phyloP scores from a whole-genome alignment of 148 eudicot genomes.

The Spergularia bocconei region DNA sequence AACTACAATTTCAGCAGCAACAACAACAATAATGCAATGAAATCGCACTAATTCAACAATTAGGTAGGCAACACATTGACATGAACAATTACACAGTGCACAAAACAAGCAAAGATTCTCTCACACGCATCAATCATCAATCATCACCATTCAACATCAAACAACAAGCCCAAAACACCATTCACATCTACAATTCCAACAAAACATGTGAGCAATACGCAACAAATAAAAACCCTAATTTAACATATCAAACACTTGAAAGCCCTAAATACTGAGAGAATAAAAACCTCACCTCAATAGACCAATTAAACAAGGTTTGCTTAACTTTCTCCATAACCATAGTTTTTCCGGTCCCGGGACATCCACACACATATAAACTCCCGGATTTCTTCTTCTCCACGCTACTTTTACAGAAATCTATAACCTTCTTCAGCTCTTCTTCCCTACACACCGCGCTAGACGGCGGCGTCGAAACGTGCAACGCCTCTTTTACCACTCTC shows the following conservation, averaged over 20 bases:
- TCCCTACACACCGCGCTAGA: constrained; percentile 62
- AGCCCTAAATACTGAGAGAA: too few relatives aligned
- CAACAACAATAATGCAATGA: too few relatives aligned
- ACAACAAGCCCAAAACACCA: neutral
- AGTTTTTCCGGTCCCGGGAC: constrained; percentile 90
- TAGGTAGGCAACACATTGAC: too few relatives aligned
- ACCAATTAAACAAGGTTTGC: constrained; percentile 52
- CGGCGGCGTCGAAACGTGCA: constrained; percentile 74
- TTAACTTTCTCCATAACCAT: constrained; percentile 80
- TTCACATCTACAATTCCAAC: neutral
- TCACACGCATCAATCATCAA: too few relatives aligned
- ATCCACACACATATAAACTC: constrained; percentile 80
- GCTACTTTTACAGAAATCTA: constrained; percentile 64
- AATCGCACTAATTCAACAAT: too few relatives aligned
- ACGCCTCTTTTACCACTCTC: constrained; percentile 70
- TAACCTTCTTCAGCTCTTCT: constrained; percentile 57
- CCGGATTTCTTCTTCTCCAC: constrained; percentile 63
- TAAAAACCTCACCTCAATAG: constrained; percentile 50
- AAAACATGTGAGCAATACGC: neutral
- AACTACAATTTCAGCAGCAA: too few relatives aligned
- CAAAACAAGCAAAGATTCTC: too few relatives aligned
- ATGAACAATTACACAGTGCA: too few relatives aligned
- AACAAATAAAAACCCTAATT: neutral
- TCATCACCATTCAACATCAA: too few relatives aligned
- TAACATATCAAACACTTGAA: neutral